Conservation (phyloP, 2,329 filamentous ascomycete genomes). For the Dothistroma pini region DNA sequence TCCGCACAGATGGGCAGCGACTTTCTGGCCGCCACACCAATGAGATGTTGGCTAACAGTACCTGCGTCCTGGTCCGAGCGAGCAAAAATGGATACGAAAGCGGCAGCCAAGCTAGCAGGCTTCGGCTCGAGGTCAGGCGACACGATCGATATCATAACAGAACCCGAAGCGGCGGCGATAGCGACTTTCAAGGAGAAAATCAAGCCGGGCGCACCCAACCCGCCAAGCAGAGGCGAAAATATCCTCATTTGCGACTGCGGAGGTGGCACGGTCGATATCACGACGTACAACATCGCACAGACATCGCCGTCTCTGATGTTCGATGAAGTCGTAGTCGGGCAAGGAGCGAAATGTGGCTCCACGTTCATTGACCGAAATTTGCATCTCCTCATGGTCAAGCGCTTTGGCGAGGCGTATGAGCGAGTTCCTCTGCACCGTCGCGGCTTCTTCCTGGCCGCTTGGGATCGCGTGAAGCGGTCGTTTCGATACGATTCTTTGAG, state of each 20-base stretch:
- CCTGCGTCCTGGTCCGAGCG: conserved; percentile 29
- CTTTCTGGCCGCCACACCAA: conserved; percentile 17
- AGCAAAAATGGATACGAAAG: conserved; percentile 22
- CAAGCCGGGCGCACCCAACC: conserved; percentile 10
- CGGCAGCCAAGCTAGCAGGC: conserved; percentile 11
- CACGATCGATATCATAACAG: background rate
- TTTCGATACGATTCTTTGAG: conserved; percentile 5
- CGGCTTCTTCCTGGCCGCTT: conserved; percentile 16
- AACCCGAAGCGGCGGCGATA: background rate
- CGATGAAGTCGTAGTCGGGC: conserved; percentile 14
- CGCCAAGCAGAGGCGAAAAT: conserved; percentile 10
- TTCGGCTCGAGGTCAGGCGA: background rate
- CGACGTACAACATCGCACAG: conserved; percentile 13
- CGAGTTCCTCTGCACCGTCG: conserved; percentile 8
- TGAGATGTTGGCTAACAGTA: conserved; percentile 29
- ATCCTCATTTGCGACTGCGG: conserved; percentile 19
- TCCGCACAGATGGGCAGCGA: conserved; percentile 8
- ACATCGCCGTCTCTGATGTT: conserved; percentile 13
- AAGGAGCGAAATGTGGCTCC: conserved; percentile 17
- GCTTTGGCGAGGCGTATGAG: conserved; percentile 15
- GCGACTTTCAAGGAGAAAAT: conserved; percentile 14
- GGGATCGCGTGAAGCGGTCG: conserved; percentile 14
- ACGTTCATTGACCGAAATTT: conserved; percentile 19
- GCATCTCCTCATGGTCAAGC: conserved; percentile 14
- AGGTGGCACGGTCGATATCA: conserved; percentile 19